Evolutionary conservation across 441 rosid genomes (phyloP), one percentile per base, ranked within the genome.

Genomic region (Metrosideros polymorpha): DNA sequence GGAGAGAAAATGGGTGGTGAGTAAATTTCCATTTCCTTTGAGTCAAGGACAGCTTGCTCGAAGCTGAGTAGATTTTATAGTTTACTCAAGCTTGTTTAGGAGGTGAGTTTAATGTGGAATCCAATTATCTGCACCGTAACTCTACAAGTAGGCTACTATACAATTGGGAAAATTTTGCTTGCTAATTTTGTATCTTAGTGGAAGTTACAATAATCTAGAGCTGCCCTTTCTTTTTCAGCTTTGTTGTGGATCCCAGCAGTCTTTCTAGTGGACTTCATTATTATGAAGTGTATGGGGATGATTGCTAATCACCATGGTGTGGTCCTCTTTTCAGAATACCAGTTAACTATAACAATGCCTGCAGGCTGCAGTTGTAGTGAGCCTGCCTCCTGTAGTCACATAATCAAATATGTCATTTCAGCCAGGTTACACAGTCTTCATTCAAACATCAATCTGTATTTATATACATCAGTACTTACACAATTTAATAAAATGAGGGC

Each of bases 261-360:
- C 96, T 97, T 57, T 90, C 89, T 87, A 94, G 91, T 85, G 99
- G 98, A 89, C 94, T 96, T 85, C 99, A 96, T 90, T 98, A 97
- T 89, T 94, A 89, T 91, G 99, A 97, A 95, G 95, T 97, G 66
- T 93, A 91, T 88, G 99, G 99, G 76, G 88, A 96, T 93, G 99
- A 98, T 92, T 96, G 98, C 94, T 96, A 94, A 92, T 96, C 97
- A 35, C 97, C 97, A 86, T 93, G 96, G 98, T 98, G 98, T 76
- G 99, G 99, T 84, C 94, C 98, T 83, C 88, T 98, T 90, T 97
- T 98, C 92, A 94, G 96, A 92, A 94, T 97, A 85, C 97, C 99
- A 47, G 90, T 96, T 82, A n/a, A 96, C 99, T 30, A 91, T 97
- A 90, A 94, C 96, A 91, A 97, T 95, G 93, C 98, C 99, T 76